Base-by-base conservation (phyloP, 2,329 filamentous ascomycete species). In the Akanthomyces dipterigenus region DNA sequence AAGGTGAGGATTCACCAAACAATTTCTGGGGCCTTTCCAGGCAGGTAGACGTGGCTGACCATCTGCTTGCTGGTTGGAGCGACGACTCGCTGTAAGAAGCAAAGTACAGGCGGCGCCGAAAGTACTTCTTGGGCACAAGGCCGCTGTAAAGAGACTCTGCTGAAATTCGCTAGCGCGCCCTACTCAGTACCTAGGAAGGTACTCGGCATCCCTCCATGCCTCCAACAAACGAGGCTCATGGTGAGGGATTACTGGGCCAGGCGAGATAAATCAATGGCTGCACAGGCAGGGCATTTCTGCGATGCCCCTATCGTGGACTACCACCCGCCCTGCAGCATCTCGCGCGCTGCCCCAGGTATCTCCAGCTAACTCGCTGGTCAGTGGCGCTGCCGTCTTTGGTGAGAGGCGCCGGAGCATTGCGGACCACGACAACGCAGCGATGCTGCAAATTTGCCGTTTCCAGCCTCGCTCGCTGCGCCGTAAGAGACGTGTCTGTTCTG, bases 381-480 rank as follows among this genome's bases (percentile, higher is more conserved):
- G 51, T 26, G 42, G 42, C 48, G 26, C 14, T 45, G 38, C n/a
- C 8, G n/a, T 51, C 20, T 24, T 9, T 26, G 16, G 55, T 57
- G 55, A 53, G 57, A 51, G 20, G 28, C 46, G 38, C 48, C 46
- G 56, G 56, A 58, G 55, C 36, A 58, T 42, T 58, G 55, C 55
- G 55, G 55, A 56, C 55, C 55, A 31, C 28, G 16, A 38, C 22
- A 11, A 16, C 42, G 38, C 24, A 57, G 12, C 14, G 5, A 48
- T 49, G 55, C n/a, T 46, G 4, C 14, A 43, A n/a, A 43, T 58
- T 38, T 50, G 18, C 46, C 36, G 46, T 59, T 49, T 50, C 48
- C 48, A 36, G 24, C 38, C 40, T 40, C 43, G 53, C 11, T 12
- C 28, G 28, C 40, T 56, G 54, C 20, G 54, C 28, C 16, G 48